A percentile compares a stretch with the other conserved stretches of the same genome.
Evolutionary conservation across 345 rosid species (phyloP).

Genomic region (Camelina sativa): DNA sequence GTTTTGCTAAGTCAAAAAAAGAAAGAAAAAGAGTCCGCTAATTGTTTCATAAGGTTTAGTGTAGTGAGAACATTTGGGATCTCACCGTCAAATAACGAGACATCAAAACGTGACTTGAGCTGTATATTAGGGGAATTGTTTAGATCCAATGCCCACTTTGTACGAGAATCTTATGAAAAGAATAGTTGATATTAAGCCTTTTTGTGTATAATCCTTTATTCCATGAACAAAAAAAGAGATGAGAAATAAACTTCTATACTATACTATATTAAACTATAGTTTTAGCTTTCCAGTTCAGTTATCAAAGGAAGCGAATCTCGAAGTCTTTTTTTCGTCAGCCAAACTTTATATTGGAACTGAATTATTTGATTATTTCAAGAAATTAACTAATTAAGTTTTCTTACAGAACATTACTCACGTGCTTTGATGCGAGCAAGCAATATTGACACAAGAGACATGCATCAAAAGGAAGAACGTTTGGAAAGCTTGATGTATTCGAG

Average conservation of each 20-base stretch:
- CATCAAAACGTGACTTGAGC: slow-evolving; percentile 38
- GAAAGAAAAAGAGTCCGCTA: not conserved
- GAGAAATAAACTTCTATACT: not conserved
- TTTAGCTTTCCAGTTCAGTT: slow-evolving; percentile 21
- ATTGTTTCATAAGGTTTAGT: not conserved
- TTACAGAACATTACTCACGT: slow-evolving; percentile 3
- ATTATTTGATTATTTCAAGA: slow-evolving; percentile 27
- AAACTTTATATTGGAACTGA: slow-evolving; percentile 31
- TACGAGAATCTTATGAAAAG: slow-evolving; percentile 27
- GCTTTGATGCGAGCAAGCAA: not conserved
- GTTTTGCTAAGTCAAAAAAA: not conserved
- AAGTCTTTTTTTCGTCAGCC: slow-evolving; percentile 11
- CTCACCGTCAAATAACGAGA: slow-evolving; percentile 14
- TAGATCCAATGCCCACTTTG: slow-evolving; percentile 36
- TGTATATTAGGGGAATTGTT: slow-evolving; percentile 26
- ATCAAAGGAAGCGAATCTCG: slow-evolving; percentile 44
- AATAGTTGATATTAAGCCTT: not conserved
- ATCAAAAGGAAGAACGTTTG: slow-evolving; percentile 36
- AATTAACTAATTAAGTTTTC: not conserved
- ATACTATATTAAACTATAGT: not conserved
- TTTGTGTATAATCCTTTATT: slow-evolving; percentile 16
- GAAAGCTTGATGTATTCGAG: slow-evolving; percentile 59
- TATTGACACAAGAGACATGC: not conserved
- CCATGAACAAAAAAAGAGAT: not conserved
- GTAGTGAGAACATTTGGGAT: slow-evolving; percentile 12